These are phyloP conservation scores for Venturia effusa DNA, from an alignment of 2,329 filamentous ascomycete genomes.

Conservation along the genomic window DNA sequence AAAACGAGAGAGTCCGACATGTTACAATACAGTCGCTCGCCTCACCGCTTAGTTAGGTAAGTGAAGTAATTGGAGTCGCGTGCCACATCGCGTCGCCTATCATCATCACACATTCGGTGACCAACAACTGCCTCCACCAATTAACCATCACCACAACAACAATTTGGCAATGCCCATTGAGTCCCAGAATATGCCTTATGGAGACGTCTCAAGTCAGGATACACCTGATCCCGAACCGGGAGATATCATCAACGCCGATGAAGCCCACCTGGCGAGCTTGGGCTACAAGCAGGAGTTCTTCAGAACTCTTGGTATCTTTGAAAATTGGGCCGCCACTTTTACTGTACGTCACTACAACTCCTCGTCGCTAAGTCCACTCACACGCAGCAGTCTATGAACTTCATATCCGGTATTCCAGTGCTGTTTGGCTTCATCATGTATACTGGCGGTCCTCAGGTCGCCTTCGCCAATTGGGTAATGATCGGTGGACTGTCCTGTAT, in stretches of 20 bases:
- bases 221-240: not conserved
- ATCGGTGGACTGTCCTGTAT: slow-evolving; percentile 26
- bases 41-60: too few species aligned
- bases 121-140: not conserved
- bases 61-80: not conserved
- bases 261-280: slow-evolving; percentile 13
- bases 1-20: too few species aligned
- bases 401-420: slow-evolving; percentile 29
- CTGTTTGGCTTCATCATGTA: slow-evolving; percentile 31
- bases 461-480: slow-evolving; percentile 31
- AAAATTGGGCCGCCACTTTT: slow-evolving; percentile 28
- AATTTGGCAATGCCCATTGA: not conserved
- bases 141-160: not conserved
- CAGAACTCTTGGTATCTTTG: slow-evolving; percentile 24
- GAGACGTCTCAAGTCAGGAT: not conserved
- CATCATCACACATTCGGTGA: not conserved
- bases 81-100: not conserved
- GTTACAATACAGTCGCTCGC: too few species aligned
- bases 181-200: not conserved
- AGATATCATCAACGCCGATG: not conserved
- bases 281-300: slow-evolving; percentile 17
- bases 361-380: not conserved
- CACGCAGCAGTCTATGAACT: slow-evolving; percentile 22
- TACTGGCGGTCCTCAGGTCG: slow-evolving; percentile 27
- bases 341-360: slow-evolving; percentile 13